Percentiles rank a stretch among this genome's conserved stretches.
These are phyloP conservation scores for Melastoma candidum DNA, from an alignment of 441 rosid species.

Conservation along the genomic window DNA sequence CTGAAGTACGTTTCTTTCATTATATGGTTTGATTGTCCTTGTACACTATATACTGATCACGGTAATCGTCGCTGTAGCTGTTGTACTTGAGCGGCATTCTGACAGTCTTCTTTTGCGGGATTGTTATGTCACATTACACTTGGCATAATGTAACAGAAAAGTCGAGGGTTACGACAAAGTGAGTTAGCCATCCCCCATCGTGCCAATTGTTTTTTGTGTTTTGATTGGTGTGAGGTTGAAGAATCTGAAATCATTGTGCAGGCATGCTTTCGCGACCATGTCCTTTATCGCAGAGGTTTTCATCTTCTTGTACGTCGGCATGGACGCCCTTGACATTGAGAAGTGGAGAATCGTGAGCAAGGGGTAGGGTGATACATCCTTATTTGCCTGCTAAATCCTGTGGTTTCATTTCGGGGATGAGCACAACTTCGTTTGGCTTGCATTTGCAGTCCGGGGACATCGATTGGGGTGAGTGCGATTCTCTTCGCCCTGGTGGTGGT, in stretches of 20 bases:
- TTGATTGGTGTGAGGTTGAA: neutral
- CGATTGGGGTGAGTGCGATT: slow-evolving; percentile 13
- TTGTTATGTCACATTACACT: slow-evolving; percentile 20
- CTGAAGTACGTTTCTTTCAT: no score
- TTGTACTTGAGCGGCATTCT: slow-evolving; percentile 16
- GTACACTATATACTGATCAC: no score
- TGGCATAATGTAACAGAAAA: slow-evolving; percentile 22
- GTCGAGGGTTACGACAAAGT: slow-evolving; percentile 19
- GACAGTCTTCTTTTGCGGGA: slow-evolving; percentile 19
- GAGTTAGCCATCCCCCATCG: neutral
- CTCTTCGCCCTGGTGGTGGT: slow-evolving; percentile 14
- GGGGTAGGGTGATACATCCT: slow-evolving; percentile 4
- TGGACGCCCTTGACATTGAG: slow-evolving; percentile 20
- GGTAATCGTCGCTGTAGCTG: slow-evolving; percentile 10
- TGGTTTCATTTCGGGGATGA: no score
- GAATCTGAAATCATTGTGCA: slow-evolving; percentile 1
- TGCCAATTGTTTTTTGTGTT: neutral
- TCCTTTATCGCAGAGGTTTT: slow-evolving; percentile 18
- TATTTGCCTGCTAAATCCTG: no score
- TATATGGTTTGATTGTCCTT: no score
- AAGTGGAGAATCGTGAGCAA: slow-evolving; percentile 18
- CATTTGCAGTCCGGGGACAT: slow-evolving; percentile 14
- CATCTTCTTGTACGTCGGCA: slow-evolving; percentile 21
- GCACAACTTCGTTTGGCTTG: no score
- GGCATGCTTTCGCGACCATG: slow-evolving; percentile 21